phyloP scores from a whole-genome alignment of 2,329 filamentous ascomycete species.

The Fusarium palustre region DNA sequence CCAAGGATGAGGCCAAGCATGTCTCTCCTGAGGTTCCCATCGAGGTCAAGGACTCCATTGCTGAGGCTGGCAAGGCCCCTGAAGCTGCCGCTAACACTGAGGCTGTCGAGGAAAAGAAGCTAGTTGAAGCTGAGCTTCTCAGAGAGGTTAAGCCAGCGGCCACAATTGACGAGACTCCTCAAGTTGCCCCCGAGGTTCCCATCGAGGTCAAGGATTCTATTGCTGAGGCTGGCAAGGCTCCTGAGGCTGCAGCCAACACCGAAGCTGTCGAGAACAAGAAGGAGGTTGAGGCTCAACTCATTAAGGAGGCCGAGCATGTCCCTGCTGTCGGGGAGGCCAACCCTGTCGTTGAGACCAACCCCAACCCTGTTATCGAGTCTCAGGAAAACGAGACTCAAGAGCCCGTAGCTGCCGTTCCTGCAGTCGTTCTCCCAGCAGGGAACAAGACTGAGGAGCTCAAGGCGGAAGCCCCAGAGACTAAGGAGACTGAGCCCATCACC shows the following conservation, averaged over 20 bases:
- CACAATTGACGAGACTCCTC: slow-evolving; percentile 53
- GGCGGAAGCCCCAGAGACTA: slow-evolving; percentile 4
- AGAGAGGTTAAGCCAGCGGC: slow-evolving; percentile 66
- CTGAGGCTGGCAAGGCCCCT: slow-evolving; percentile 70
- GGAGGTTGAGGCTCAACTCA: slow-evolving; percentile 77
- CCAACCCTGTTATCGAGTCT: slow-evolving; percentile 6
- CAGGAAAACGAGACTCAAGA: slow-evolving; percentile 23
- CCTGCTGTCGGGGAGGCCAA: slow-evolving; percentile 70
- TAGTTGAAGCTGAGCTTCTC: slow-evolving; percentile 77
- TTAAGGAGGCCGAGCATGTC: slow-evolving; percentile 68
- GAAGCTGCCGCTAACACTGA: slow-evolving; percentile 75
- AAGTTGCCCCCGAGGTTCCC: slow-evolving; percentile 64
- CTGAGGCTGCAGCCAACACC: slow-evolving; percentile 78
- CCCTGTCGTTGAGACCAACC: slow-evolving; percentile 53
- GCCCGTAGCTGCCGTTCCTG: not conserved
- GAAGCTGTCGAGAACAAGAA: slow-evolving; percentile 81
- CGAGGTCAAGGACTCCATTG: slow-evolving; percentile 78
- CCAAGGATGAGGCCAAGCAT: slow-evolving; percentile 46
- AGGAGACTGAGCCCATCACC: slow-evolving; percentile 6
- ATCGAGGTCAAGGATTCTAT: slow-evolving; percentile 69
- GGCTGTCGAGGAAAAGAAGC: slow-evolving; percentile 77
- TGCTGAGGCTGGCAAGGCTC: slow-evolving; percentile 66
- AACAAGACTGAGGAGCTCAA: slow-evolving; percentile 27
- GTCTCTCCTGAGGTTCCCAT: slow-evolving; percentile 55
- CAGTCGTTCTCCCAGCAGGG: slow-evolving; percentile 22